phyloP scores from a whole-genome alignment of 1,139 yeast genomes.

The Hyphopichia buzzinii region DNA sequence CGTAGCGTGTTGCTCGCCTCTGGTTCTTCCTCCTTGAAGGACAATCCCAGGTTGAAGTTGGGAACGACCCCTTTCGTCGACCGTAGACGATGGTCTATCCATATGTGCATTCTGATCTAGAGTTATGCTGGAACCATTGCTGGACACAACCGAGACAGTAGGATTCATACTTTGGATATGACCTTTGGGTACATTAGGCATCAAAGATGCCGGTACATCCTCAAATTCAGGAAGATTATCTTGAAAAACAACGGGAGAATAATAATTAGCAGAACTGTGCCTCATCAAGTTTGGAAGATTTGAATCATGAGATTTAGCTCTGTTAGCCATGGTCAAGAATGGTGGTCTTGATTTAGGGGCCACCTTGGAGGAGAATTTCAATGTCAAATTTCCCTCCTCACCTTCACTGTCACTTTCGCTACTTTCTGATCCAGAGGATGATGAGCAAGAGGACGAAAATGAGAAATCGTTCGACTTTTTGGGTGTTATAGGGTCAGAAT shows the following conservation, averaged over 20 bases:
- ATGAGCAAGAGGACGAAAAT: constrained; percentile 11
- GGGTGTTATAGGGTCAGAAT: constrained; percentile 22
- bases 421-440: constrained; percentile 8
- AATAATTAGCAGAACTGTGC: constrained; percentile 12
- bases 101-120: constrained; percentile 7
- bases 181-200: constrained; percentile 22
- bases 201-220: constrained; percentile 43
- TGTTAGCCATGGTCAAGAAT: constrained; percentile 29
- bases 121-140: constrained; percentile 21
- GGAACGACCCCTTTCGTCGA: background rate
- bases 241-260: constrained; percentile 28
- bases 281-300: constrained; percentile 29
- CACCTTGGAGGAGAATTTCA: constrained; percentile 49
- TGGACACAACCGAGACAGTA: constrained; percentile 12
- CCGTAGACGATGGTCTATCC: background rate
- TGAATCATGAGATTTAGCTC: constrained; percentile 48
- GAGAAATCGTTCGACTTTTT: constrained; percentile 10
- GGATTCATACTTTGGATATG: constrained; percentile 12
- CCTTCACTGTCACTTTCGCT: constrained; percentile 33
- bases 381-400: constrained; percentile 50
- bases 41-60: no score
- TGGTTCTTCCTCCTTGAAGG: no score
- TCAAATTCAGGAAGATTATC: constrained; percentile 37
- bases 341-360: constrained; percentile 36
- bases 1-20: background rate